Evolutionary conservation across 2,329 filamentous ascomycete genomes (phyloP), one percentile per base, ranked within the genome.

Genomic region (Arthrobotrys entomopaga): DNA sequence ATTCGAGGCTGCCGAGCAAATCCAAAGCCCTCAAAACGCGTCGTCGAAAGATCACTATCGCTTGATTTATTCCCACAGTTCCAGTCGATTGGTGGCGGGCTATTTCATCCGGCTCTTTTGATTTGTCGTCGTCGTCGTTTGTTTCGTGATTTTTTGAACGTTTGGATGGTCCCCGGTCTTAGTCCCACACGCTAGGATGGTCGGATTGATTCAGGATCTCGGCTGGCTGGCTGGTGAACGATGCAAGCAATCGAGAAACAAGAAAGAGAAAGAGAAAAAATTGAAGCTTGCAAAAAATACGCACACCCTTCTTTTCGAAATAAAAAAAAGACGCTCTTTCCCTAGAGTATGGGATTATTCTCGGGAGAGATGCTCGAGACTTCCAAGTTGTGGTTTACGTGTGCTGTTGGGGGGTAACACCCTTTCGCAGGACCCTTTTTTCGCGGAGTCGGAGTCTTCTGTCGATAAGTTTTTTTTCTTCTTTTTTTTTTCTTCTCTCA

Each of bases 21-120:
- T 52, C 40, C 50, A 63, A 43, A 54, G 70, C 58, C 53, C 58
- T 61, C 52, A 43, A 73, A 63, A 74, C 70, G 70, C 70, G 70
- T 74, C 70, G 63, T 63, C 58, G 63, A 34, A 1, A 34, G 63
- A 67, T 56, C 34, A 38, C 40, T 54, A 34, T 74, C 50, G 53
- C 52, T n/a, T 65, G 70, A 46, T 57, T 34, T 34, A 34, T 34
- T 8, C 10, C 29, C 2, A 10, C 29, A 34, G 10, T 34, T 34
- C 29, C 7, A 10, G 7, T 34, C 10, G 29, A 34, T 34, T 34
- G 29, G 29, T 34, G 29, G 29, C 29, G 29, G 29, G 6, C 29
- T 5, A 34, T 34, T 34, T 34, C 29, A 34, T 34, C 29, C 29
- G 10, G 29, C 29, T 34, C 10, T 34, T 34, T 34, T 22, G 40